Evolutionary conservation across 805 yeast genomes (phyloP), one percentile per base, ranked within the genome.

Genomic region (Nakazawaea pomicola): DNA sequence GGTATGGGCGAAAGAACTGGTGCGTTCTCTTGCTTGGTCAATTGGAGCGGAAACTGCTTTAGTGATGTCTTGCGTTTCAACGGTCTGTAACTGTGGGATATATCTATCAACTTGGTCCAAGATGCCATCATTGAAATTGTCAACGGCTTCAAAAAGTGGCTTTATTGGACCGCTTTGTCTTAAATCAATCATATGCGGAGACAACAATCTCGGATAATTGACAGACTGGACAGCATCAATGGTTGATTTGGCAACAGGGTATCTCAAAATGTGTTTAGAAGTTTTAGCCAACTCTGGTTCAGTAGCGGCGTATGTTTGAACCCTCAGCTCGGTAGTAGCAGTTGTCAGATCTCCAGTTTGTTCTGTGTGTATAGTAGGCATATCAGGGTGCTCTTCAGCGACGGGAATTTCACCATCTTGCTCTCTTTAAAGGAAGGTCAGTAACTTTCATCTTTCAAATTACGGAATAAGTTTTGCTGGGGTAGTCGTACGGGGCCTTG

Each of bases 1-100:
- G 38, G 59, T 53, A 45, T 61, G 62, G 27, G 32, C 60, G 58
- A 31, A 65, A 57, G 6, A 64, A 47, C 27, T 55, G 47, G 53
- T 9, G 54, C 45, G 15, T 60, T 58, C 38, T 61, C 65, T 17
- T 55, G 72, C 62, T n/a, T 67, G 63, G 28, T 63, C 67, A 40
- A 72, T 61, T 21, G 93, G 91, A 39, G 65, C 63, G 43, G 73
- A 66, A 19, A 76, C 55, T 2, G 73, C 65, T 36, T 68, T 68
- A 29, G 72, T 67, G 36, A 79, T 53, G 44, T 70, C 74, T 36
- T 65, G 61, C 55, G 68, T 68, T 38, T 76, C 74, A 24, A 72
- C 58, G 2, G 82, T 72, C 62, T 77, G 76, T 41, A 80, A 60
- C 29, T 67, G 64, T 3, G 95, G 95, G 16, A 76, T 62, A 31